These are phyloP conservation scores for Termitomyces bulborhizus DNA, from an alignment of 768 basidiomycete species.

Conservation along the genomic window DNA sequence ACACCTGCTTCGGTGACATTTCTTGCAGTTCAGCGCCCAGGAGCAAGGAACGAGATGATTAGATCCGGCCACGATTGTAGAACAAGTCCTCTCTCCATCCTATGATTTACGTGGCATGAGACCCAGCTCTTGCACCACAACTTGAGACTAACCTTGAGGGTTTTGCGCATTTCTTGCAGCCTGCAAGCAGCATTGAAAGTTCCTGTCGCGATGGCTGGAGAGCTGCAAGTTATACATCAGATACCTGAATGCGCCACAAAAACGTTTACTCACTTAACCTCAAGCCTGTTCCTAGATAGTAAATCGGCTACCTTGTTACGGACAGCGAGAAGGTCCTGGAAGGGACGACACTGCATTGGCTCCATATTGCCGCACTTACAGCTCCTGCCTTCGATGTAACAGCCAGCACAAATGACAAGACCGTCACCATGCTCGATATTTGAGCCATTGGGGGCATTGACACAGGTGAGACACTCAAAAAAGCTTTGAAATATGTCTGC, in stretches of 20 bases:
- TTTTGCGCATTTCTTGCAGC: slow-evolving; percentile 17
- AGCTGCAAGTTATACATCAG: not conserved
- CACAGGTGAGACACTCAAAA: slow-evolving; percentile 61
- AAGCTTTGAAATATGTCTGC: slow-evolving; percentile 79
- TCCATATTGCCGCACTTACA: slow-evolving; percentile 60
- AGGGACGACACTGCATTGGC: slow-evolving; percentile 51
- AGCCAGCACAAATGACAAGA: slow-evolving; percentile 57
- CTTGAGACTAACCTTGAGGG: slow-evolving; percentile 4
- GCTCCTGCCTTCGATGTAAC: slow-evolving; percentile 74
- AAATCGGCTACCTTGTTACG: slow-evolving; percentile 27
- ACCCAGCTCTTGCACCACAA: not conserved
- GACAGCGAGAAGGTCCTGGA: slow-evolving; percentile 35
- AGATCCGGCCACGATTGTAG: not conserved
- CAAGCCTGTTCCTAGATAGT: slow-evolving; percentile 3
- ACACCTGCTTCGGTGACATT: slow-evolving; percentile 34
- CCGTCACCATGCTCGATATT: slow-evolving; percentile 29
- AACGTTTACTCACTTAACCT: not conserved
- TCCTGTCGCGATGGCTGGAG: not conserved
- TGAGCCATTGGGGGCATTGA: slow-evolving; percentile 1
- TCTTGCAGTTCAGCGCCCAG: slow-evolving; percentile 29
- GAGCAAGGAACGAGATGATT: slow-evolving; percentile 16
- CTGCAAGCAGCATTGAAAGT: slow-evolving; percentile 25
- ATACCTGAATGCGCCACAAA: not conserved
- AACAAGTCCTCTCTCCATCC: slow-evolving; percentile 12
- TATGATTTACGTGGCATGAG: slow-evolving; percentile 1